Base-by-base conservation (phyloP, 139 green algal genomes). In the Klebsormidium nitens region DNA sequence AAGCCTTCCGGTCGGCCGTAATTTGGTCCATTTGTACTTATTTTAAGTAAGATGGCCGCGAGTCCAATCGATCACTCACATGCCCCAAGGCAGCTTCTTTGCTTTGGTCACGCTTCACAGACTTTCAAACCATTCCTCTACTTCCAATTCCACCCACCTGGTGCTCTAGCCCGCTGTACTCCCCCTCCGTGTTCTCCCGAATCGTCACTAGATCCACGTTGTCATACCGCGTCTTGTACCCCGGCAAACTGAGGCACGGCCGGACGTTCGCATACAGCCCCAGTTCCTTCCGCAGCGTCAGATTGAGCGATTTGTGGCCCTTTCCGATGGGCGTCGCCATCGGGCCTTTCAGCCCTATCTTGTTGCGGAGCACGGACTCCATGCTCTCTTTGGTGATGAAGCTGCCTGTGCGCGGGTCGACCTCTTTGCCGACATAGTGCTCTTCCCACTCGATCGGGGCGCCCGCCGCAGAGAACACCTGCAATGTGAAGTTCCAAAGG, bases 271-370 rank as follows among this genome's bases (percentile, higher is more conserved):
- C 92, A 66, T 90, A 97, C 65, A 97, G 82, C 36, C 91, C 77
- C 42, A 97, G 86, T 87, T 97, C 92, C 75, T 97, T 97, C 36
- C 92, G 85, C 34, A 97, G 85, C 0, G 92, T 96, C 35, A 97
- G 74, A 85, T 97, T 97, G 8, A 97, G 87, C 3, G 89, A 96
- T 58, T 80, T 14, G 72, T 85, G 79, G 64, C 92, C 92, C 78
- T 97, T 97, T 79, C 92, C 92, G 37, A 97, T 95, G n/a, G 92
- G 92, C 0, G 92, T 97, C 36, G 92, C 80, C 92, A 97, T 97
- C 26, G 92, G 92, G 0, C 91, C 92, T 73, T 97, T 97, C 6
- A 97, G 83, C 2, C 91, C 91, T 58, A 97, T 89, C 28, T 80
- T 82, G 44, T 83, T 72, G 5, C 31, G 39, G 35, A 93, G 77